Evolutionary conservation across 768 basidiomycete genomes (phyloP).

Genomic region (Russula olivacea): DNA sequence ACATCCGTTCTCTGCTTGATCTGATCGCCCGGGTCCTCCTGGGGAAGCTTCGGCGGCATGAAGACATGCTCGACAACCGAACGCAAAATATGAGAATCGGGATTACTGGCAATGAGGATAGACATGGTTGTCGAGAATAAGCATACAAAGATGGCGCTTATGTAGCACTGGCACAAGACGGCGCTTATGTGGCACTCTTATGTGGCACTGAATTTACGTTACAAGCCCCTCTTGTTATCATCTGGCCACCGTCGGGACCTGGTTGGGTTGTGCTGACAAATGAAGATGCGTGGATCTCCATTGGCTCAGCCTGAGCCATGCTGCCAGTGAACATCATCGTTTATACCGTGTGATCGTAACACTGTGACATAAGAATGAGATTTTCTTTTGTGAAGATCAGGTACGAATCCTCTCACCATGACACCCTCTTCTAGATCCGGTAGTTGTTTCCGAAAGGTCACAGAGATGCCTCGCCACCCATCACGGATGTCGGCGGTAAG

Average conservation of each 20-base stretch:
- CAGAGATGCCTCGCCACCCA: too few species aligned
- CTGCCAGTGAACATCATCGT: too few species aligned
- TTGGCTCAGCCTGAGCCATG: too few species aligned
- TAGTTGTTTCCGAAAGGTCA: too few species aligned
- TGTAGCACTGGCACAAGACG: not conserved
- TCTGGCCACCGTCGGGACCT: too few species aligned
- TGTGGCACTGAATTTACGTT: too few species aligned
- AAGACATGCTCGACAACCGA: constrained; percentile 10
- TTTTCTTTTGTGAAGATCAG: too few species aligned
- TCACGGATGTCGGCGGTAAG: too few species aligned
- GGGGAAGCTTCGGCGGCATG: constrained; percentile 15
- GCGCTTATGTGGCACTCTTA: too few species aligned
- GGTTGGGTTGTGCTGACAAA: not conserved
- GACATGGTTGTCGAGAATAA: not conserved
- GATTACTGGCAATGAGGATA: not conserved
- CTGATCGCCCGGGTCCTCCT: not conserved
- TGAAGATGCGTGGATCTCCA: not conserved
- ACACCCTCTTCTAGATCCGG: too few species aligned
- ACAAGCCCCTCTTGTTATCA: too few species aligned
- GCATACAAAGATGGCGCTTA: not conserved
- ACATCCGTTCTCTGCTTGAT: not conserved
- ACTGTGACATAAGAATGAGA: not conserved
- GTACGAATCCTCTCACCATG: too few species aligned
- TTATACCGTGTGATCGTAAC: not conserved
- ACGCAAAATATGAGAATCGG: not conserved